phyloP scores from a whole-genome alignment of 75 land plant species.

The Chamaecyparis obtusa region DNA sequence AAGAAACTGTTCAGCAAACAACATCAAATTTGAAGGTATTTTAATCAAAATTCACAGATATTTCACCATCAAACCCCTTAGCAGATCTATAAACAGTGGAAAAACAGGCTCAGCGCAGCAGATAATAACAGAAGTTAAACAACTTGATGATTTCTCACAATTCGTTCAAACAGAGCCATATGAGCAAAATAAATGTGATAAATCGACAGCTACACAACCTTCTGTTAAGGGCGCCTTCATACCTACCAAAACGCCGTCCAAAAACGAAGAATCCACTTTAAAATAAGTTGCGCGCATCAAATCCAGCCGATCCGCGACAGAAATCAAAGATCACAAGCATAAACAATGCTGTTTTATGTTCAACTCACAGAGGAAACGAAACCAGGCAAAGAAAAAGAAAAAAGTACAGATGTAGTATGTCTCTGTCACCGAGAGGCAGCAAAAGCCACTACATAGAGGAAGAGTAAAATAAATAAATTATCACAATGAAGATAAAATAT shows the following conservation, averaged over 20 bases:
- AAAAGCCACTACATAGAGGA: neutral
- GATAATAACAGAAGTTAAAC: neutral
- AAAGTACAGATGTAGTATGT: neutral
- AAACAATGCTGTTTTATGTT: constrained; percentile 1
- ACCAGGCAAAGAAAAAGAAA: neutral
- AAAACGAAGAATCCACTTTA: neutral
- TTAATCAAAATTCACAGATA: no score
- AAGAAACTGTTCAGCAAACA: neutral
- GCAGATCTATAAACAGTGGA: neutral
- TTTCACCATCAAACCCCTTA: neutral
- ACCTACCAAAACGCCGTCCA: neutral
- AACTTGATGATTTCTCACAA: neutral
- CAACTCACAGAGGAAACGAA: neutral
- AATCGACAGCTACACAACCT: neutral
- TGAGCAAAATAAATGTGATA: neutral
- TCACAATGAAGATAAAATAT: neutral
- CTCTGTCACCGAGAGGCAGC: constrained; percentile 3
- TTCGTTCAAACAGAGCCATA: neutral
- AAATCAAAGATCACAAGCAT: neutral
- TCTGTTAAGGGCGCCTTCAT: neutral
- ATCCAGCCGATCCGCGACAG: neutral
- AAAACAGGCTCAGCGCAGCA: neutral
- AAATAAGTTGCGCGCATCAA: neutral
- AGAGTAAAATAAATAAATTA: neutral
- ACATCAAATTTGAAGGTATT: neutral